phyloP scores from a whole-genome alignment of 2,329 filamentous ascomycete genomes.

The Colletotrichum zoysiae region DNA sequence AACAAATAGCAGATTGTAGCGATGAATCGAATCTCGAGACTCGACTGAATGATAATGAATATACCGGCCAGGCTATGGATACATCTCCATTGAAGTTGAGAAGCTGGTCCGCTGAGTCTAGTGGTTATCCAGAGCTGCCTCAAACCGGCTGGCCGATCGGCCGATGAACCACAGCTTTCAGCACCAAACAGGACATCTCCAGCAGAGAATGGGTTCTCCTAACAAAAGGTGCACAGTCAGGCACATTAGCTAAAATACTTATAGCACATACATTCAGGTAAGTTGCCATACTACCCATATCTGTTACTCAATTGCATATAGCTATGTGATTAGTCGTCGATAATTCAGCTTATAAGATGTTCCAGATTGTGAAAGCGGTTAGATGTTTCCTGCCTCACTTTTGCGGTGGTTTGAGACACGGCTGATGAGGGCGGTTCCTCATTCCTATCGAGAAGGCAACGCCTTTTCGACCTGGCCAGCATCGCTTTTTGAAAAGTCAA shows the following conservation, averaged over 20 bases:
- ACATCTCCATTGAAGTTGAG: too few species aligned
- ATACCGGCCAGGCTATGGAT: background rate
- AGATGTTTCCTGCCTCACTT: background rate
- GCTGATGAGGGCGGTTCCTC: background rate
- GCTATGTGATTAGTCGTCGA: background rate
- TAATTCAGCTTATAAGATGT: too few species aligned
- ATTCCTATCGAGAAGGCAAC: background rate
- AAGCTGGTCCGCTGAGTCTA: too few species aligned
- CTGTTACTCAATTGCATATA: background rate
- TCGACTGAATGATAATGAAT: background rate
- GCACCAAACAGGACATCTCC: too few species aligned
- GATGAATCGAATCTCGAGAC: background rate
- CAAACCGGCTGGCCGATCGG: too few species aligned
- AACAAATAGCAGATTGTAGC: background rate
- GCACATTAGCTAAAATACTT: background rate
- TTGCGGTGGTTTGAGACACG: background rate
- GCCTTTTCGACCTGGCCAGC: background rate
- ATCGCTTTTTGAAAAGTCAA: background rate
- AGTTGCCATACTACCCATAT: background rate
- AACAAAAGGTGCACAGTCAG: background rate
- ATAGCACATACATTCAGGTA: too few species aligned
- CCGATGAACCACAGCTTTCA: too few species aligned
- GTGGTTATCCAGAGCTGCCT: too few species aligned
- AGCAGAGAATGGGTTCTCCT: too few species aligned
- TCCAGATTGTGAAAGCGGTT: background rate